These are phyloP conservation scores for Halophytophthora batemanensis DNA, from an alignment of 352 stramenopile genomes.

Conservation along the genomic window DNA sequence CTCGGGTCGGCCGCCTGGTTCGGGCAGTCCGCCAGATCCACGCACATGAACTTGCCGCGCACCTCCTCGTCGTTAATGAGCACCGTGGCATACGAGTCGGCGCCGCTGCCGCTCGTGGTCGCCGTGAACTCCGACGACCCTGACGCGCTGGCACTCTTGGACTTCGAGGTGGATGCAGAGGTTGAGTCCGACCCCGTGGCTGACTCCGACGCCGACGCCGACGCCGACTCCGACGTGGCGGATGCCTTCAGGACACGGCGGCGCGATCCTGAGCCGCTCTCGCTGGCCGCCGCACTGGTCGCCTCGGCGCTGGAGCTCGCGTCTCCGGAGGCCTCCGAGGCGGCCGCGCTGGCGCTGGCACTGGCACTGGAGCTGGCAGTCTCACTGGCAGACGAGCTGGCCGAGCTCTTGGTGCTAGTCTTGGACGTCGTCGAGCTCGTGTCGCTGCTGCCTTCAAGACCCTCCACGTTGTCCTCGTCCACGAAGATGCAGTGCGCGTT, in stretches of 20 bases:
- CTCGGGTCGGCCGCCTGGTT: slow-evolving; percentile 50
- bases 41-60: slow-evolving; percentile 48
- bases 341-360: slow-evolving; percentile 1
- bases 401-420: slow-evolving; percentile 13
- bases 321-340: not conserved
- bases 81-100: slow-evolving; percentile 43
- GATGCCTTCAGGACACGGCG: slow-evolving; percentile 1
- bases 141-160: slow-evolving; percentile 16
- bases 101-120: slow-evolving; percentile 19
- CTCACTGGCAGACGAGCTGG: slow-evolving; percentile 6
- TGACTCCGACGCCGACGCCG: not conserved
- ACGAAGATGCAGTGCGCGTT: slow-evolving; percentile 85
- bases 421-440: slow-evolving; percentile 15
- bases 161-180: not conserved
- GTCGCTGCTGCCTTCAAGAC: slow-evolving; percentile 19
- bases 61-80: slow-evolving; percentile 52
- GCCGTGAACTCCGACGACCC: slow-evolving; percentile 11
- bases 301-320: not conserved
- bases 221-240: not conserved
- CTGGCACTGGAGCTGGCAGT: slow-evolving; percentile 6
- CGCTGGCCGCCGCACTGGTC: not conserved
- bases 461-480: slow-evolving; percentile 41
- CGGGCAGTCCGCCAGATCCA: slow-evolving; percentile 58
- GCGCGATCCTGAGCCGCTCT: slow-evolving; percentile 2
- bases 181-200: too few relatives aligned